Conservation (phyloP, 208 protist species). For the Leishmania aethiopica region DNA sequence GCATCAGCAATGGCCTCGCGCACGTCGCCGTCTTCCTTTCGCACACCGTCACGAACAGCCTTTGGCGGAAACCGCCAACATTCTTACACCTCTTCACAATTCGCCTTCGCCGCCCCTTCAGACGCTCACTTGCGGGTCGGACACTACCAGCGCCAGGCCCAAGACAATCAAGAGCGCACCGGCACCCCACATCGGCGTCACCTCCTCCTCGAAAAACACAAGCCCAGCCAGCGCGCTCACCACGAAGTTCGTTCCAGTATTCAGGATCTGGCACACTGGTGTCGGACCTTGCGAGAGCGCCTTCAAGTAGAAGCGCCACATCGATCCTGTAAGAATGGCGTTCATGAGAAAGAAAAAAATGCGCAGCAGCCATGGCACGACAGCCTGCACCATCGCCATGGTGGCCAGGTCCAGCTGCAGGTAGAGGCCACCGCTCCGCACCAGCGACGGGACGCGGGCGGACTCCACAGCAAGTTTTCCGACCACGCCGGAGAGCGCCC, state of each 20-base stretch:
- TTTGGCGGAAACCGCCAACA: neutral
- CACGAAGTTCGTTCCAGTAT: conserved; percentile 85
- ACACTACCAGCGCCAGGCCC: conserved; percentile 74
- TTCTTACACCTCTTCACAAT: neutral
- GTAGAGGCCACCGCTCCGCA: conserved; percentile 8
- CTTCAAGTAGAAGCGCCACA: conserved; percentile 90
- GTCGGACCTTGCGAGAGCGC: conserved; percentile 82
- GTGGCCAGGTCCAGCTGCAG: conserved; percentile 19
- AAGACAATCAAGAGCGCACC: conserved; percentile 70
- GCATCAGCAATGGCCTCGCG: neutral
- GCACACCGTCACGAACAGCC: neutral
- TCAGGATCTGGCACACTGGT: conserved; percentile 83
- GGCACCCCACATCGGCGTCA: conserved; percentile 63
- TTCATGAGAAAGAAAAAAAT: conserved; percentile 55
- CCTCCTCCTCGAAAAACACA: conserved; percentile 71
- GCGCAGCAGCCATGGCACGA: conserved; percentile 45
- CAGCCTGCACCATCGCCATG: conserved; percentile 19
- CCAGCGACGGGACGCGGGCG: conserved; percentile 23
- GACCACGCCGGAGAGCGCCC: conserved; percentile 68
- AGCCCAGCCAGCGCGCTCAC: conserved; percentile 75
- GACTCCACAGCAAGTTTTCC: conserved; percentile 74
- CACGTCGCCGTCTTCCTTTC: neutral
- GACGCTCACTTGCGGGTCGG: conserved; percentile 43
- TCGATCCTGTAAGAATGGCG: conserved; percentile 71
- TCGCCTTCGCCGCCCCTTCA: neutral